A percentile compares a stretch with the other conserved stretches of the same genome.
These are phyloP conservation scores for Apiotrichum montevideense DNA, from an alignment of 1,284 basidiomycete species.

Conservation along the genomic window DNA sequence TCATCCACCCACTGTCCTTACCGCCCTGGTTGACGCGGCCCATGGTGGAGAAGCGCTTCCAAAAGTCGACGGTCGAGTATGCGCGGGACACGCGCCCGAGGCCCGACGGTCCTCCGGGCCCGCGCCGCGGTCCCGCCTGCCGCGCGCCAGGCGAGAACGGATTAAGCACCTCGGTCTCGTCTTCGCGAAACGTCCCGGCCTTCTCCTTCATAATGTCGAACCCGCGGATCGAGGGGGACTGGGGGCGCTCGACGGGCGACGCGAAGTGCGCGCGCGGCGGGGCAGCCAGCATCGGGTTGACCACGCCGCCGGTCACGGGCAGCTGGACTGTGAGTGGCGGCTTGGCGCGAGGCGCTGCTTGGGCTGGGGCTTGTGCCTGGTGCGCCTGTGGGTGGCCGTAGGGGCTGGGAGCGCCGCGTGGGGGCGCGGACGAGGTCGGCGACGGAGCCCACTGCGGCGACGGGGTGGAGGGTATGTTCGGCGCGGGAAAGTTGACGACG, in stretches of 20 bases:
- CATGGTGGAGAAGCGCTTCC: conserved; percentile 33
- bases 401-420: not conserved
- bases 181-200: conserved; percentile 38
- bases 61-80: conserved; percentile 33
- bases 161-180: conserved; percentile 34
- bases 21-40: not conserved
- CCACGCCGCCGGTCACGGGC: conserved; percentile 1
- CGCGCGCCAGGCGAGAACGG: conserved; percentile 28
- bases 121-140: conserved; percentile 8
- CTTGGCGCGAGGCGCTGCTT: not conserved
- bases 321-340: not conserved
- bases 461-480: conserved; percentile 2
- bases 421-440: not conserved
- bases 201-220: conserved; percentile 38
- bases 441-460: conserved; percentile 1
- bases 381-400: not conserved
- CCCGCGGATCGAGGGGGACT: conserved; percentile 23
- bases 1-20: conserved; percentile 9
- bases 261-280: conserved; percentile 19
- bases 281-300: conserved; percentile 30
- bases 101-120: conserved; percentile 2
- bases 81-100: conserved; percentile 15
- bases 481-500: not conserved
- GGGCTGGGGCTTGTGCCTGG: not conserved
- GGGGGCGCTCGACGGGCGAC: conserved; percentile 10